Conservation (phyloP, 1,284 basidiomycete species). For the Puccinia sorghi region DNA sequence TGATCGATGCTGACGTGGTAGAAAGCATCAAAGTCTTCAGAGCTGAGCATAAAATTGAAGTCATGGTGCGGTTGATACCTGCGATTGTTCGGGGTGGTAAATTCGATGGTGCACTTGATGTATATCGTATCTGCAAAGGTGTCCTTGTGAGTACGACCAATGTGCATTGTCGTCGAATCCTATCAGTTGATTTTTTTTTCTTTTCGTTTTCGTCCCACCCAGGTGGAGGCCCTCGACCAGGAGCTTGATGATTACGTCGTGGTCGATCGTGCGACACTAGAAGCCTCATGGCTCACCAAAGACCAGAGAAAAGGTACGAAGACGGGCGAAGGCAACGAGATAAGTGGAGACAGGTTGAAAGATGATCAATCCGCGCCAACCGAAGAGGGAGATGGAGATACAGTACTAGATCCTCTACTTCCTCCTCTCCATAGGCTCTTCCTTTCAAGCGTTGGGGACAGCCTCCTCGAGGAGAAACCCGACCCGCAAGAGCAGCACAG, state of each 20-base stretch:
- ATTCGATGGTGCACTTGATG: conserved; percentile 62
- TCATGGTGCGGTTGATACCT: conserved; percentile 66
- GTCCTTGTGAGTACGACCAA: conserved; percentile 65
- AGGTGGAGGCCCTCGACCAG: conserved; percentile 77
- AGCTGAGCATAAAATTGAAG: conserved; percentile 79
- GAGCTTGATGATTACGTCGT: conserved; percentile 60
- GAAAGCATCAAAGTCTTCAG: conserved; percentile 77
- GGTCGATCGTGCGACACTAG: conserved; percentile 53
- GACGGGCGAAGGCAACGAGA: not conserved
- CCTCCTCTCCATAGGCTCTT: conserved; percentile 55
- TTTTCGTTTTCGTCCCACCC: not conserved
- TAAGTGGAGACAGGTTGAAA: not conserved
- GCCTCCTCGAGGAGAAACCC: not conserved
- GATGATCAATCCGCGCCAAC: conserved; percentile 7
- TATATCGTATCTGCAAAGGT: conserved; percentile 65
- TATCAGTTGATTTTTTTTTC: too few relatives aligned
- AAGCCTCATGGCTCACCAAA: conserved; percentile 50
- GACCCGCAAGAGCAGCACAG: conserved; percentile 1
- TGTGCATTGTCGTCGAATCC: too few relatives aligned
- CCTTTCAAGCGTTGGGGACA: not conserved
- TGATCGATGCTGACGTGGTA: conserved; percentile 84
- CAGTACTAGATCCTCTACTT: conserved; percentile 52
- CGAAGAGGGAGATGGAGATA: conserved; percentile 21
- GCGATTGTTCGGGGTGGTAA: conserved; percentile 55
- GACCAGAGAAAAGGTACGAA: not conserved